phyloP scores from a whole-genome alignment of 345 rosid species.

The Dovyalis caffra region DNA sequence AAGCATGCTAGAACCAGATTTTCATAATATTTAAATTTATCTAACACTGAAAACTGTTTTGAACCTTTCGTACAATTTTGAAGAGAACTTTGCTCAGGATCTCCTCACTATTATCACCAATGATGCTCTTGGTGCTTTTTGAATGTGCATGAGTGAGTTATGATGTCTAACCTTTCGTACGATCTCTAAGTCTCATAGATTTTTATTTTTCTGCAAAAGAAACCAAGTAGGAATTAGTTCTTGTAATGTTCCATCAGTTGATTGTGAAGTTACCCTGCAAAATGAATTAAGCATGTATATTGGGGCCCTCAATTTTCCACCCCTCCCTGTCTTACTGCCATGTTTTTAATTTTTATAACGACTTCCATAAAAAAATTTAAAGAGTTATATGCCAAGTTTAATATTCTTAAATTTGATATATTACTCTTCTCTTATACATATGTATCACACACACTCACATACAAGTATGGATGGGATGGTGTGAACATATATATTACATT shows the following conservation, averaged over 20 bases:
- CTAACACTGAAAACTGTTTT: neutral
- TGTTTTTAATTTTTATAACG: too few species aligned
- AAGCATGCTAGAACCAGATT: too few species aligned
- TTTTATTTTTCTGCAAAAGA: neutral
- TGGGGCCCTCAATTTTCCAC: too few species aligned
- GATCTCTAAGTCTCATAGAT: neutral
- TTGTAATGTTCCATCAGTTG: neutral
- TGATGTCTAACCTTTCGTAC: neutral
- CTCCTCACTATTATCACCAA: neutral
- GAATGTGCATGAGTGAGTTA: neutral
- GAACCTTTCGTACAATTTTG: neutral
- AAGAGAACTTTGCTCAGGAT: neutral
- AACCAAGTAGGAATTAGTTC: neutral
- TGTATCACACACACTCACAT: too few species aligned
- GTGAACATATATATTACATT: too few species aligned
- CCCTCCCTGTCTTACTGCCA: too few species aligned
- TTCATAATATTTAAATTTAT: neutral
- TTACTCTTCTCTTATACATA: too few species aligned
- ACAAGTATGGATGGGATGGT: too few species aligned
- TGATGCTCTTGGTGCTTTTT: neutral
- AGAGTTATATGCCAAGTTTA: too few species aligned
- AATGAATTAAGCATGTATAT: too few species aligned
- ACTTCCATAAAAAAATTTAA: too few species aligned
- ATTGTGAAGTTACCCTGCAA: constrained; percentile 1
- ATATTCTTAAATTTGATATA: too few species aligned